phyloP scores from a whole-genome alignment of 306 rosid species.

The Vachellia collinsii region DNA sequence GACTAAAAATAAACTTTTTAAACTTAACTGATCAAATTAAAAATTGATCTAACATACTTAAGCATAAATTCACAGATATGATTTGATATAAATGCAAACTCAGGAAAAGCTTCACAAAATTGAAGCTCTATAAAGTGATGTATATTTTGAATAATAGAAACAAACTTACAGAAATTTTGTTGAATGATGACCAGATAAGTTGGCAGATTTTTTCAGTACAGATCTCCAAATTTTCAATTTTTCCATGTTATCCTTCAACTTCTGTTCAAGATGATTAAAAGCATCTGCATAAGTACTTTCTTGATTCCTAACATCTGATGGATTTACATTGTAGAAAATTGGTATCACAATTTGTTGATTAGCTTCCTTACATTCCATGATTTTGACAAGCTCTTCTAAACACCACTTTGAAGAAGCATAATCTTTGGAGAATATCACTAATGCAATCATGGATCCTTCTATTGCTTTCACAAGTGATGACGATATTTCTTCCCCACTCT shows the following conservation, averaged over 20 bases:
- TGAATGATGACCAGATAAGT: not conserved
- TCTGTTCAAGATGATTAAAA: not conserved
- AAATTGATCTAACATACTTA: too few species aligned
- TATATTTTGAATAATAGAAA: too few species aligned
- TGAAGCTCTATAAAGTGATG: not conserved
- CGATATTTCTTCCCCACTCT: not conserved
- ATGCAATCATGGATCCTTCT: not conserved
- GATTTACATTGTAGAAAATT: not conserved
- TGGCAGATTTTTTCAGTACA: not conserved
- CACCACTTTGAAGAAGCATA: constrained; percentile 2
- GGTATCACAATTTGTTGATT: not conserved
- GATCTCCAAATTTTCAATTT: not conserved
- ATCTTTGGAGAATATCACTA: not conserved
- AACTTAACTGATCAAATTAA: too few species aligned
- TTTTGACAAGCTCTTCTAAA: not conserved
- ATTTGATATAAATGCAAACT: too few species aligned
- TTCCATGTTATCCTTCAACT: not conserved
- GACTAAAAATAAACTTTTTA: too few species aligned
- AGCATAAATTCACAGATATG: not conserved
- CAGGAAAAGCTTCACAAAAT: not conserved
- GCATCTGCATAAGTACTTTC: not conserved
- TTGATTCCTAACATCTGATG: not conserved
- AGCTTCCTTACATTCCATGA: not conserved
- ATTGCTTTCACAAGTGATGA: not conserved
- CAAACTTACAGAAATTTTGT: not conserved